Conservation (phyloP, 441 rosid species). For the Erysimum pusillum region DNA sequence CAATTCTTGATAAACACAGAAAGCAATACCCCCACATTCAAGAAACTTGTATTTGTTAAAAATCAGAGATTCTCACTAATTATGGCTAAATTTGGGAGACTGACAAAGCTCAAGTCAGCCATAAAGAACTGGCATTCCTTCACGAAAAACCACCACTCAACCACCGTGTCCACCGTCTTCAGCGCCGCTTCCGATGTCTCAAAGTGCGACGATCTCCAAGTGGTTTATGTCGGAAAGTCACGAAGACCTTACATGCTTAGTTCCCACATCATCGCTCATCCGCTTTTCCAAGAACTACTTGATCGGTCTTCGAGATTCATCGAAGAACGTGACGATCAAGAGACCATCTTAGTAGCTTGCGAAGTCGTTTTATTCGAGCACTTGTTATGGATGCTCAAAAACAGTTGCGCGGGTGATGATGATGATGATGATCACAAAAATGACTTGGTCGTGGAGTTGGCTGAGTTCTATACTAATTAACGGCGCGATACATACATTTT, state of each 20-base stretch:
- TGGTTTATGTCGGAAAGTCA: constrained; percentile 84
- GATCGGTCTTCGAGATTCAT: constrained; percentile 54
- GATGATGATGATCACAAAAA: background rate
- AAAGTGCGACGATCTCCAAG: constrained; percentile 45
- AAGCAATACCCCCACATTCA: background rate
- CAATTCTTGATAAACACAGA: background rate
- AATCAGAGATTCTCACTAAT: constrained; percentile 26
- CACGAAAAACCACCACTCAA: constrained; percentile 54
- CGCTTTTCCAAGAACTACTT: constrained; percentile 79
- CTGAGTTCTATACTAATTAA: constrained; percentile 76
- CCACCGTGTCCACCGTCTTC: constrained; percentile 42
- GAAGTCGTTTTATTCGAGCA: constrained; percentile 93
- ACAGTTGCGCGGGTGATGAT: constrained; percentile 20
- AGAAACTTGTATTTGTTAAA: constrained; percentile 14
- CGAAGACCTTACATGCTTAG: constrained; percentile 71
- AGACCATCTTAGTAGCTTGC: constrained; percentile 60
- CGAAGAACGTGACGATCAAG: constrained; percentile 41
- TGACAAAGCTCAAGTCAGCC: constrained; percentile 84
- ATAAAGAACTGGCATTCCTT: constrained; percentile 79
- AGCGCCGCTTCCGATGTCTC: constrained; percentile 27
- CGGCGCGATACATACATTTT: background rate
- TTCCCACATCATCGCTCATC: constrained; percentile 65
- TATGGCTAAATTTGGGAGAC: constrained; percentile 72
- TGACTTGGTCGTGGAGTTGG: constrained; percentile 43
- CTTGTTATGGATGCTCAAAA: constrained; percentile 87